Percentiles rank a stretch among this genome's conserved stretches.
Conservation (phyloP, 306 rosid species). For the Adenanthera pavonina region DNA sequence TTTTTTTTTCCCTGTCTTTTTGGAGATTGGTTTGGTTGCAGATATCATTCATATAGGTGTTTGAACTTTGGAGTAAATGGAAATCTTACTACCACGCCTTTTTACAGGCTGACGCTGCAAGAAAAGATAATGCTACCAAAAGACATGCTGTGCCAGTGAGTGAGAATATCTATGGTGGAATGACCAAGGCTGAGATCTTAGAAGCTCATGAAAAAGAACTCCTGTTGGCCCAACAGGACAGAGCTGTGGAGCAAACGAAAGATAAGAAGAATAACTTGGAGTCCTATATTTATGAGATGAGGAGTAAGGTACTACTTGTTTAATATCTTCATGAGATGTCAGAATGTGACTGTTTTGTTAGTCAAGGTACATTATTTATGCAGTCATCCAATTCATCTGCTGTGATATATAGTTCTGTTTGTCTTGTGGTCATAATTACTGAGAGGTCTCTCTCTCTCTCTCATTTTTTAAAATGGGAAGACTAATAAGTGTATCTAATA, state of each 20-base stretch:
- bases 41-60: conserved; percentile 34
- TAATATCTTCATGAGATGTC: conserved; percentile 26
- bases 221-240: conserved; percentile 80
- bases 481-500: background rate
- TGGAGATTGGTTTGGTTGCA: conserved; percentile 24
- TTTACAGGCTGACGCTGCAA: conserved; percentile 64
- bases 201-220: conserved; percentile 77
- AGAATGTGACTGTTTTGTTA: conserved; percentile 32
- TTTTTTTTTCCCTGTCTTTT: background rate
- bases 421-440: background rate
- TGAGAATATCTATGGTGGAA: conserved; percentile 75
- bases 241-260: conserved; percentile 82
- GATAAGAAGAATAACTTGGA: conserved; percentile 89
- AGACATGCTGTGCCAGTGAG: conserved; percentile 67
- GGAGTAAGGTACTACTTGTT: conserved; percentile 81
- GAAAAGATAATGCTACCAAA: conserved; percentile 56
- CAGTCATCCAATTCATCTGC: conserved; percentile 16
- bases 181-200: conserved; percentile 72
- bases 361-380: conserved; percentile 34
- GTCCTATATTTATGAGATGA: conserved; percentile 92
- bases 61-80: conserved; percentile 10
- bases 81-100: conserved; percentile 20
- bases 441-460: conserved; percentile 1
- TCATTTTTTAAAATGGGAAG: background rate
- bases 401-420: background rate